These are phyloP conservation scores for Termitomyces sp. DNA, from an alignment of 768 basidiomycete genomes.

Conservation along the genomic window DNA sequence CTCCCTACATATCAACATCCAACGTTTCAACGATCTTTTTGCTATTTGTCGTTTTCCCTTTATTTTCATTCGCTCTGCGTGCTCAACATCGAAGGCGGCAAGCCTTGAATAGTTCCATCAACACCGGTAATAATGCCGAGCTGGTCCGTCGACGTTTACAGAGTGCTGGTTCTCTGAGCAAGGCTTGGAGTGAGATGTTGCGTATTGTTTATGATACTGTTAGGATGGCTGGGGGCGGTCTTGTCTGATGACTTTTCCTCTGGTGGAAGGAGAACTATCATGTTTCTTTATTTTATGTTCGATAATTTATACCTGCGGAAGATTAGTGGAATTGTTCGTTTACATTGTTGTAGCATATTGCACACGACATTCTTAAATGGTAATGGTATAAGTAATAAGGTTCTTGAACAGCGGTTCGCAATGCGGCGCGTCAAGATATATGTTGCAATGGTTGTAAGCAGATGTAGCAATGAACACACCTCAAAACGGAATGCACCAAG, in stretches of 20 bases:
- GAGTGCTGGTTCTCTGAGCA: conserved; percentile 27
- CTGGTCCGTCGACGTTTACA: conserved; percentile 51
- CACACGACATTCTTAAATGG: not conserved
- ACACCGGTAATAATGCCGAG: conserved; percentile 40
- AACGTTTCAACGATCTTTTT: conserved; percentile 44
- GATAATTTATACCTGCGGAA: not conserved
- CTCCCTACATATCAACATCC: conserved; percentile 42
- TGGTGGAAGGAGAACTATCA: not conserved
- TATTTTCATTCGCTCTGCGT: conserved; percentile 46
- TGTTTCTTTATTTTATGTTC: not conserved
- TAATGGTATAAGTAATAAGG: not conserved
- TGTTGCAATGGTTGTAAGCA: too few species aligned
- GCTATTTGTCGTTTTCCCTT: conserved; percentile 38
- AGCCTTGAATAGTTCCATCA: conserved; percentile 12
- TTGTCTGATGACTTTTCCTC: conserved; percentile 39
- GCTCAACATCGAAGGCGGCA: conserved; percentile 36
- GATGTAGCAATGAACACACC: too few species aligned
- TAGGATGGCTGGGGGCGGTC: conserved; percentile 71
- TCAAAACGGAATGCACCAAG: too few species aligned
- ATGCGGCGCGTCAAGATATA: too few species aligned
- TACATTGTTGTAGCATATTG: not conserved
- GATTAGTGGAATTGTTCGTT: not conserved
- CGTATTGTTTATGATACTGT: conserved; percentile 60
- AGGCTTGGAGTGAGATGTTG: conserved; percentile 45
- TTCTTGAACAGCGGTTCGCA: too few species aligned